Evolutionary conservation across 1,284 basidiomycete species (phyloP), one percentile per base, ranked within the genome.

Genomic region (Trichosporon sp.): DNA sequence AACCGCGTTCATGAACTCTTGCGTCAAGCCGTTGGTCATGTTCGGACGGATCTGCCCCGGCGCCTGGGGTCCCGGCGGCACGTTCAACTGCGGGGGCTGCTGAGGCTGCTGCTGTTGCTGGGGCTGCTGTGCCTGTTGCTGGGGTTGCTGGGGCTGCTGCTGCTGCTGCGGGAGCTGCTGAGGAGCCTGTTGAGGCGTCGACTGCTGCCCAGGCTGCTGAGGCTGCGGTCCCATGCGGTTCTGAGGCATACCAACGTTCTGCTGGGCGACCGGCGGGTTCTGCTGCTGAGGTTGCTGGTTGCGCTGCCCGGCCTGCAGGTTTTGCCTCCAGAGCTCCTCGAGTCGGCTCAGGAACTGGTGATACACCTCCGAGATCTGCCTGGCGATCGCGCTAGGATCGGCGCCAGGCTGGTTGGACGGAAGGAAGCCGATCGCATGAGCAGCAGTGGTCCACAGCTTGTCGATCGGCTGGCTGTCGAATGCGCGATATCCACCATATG

Each of bases 321-420:
- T 66, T 23, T 62, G 58, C 52, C 59, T 56, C 65, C 63, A 66
- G 21, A 67, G 33, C 52, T 66, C 63, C 49, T 69, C 65, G 13
- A 66, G 44, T 2, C 46, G 54, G 27, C 52, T 25, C 13, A 65
- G 58, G 37, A 56, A 62, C 19, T 31, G 36, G 59, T 63, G 64
- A 54, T 68, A 68, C 36, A 65, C 59, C 14, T 65, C 64, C 49
- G 52, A 44, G 56, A 68, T 62, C 56, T 62, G 63, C 59, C 60
- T 62, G 23, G 58, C 63, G 44, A 59, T 52, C 16, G 59, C 52
- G 31, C 44, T 56, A 8, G 54, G 44, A 16, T 52, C 57, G 10
- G 23, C 52, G 8, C 62, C 62, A 27, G 63, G 59, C 6, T 57
- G n/a, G 13, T 34, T 29, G 11, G 62, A 44, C 23, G 29, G 56